Base-by-base conservation (phyloP, 2,329 filamentous ascomycete species). In the Elsinoe australis region DNA sequence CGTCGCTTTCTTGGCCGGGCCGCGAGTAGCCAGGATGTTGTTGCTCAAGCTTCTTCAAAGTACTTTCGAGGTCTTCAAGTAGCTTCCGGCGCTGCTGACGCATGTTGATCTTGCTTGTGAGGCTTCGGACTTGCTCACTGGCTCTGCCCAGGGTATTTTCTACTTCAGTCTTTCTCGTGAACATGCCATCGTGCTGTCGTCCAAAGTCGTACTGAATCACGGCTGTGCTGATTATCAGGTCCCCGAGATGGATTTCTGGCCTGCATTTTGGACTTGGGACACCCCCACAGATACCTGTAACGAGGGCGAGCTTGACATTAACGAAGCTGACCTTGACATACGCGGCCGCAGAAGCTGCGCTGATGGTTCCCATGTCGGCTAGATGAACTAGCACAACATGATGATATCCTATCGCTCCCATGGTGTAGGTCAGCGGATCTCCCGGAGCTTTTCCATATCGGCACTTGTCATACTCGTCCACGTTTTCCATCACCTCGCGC, bases 191-290 rank as follows among this genome's bases (percentile, higher is more conserved):
- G 42, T 60, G 60, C 33, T 58, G 56, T 28, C 52, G 47, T 1
- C 62, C 63, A 42, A 59, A 56, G 50, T 64, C 60, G 39, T 54
- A 60, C 32, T 63, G 54, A 12, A 61, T 42, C 8, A 65, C 21
- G 1, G 28, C 45, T 5, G 52, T 54, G 49, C 61, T 59, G 47
- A 66, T 57, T 18, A 64, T 49, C 5, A 65, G 55, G 52, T 66
- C 62, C 5, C 64, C 63, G 5, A 66, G 55, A n/a, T n/a, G 6
- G 59, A 32, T 15, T n/a, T 15, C 5, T 12, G n/a, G 29, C 9
- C 29, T 32, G 29, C 4, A n/a, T 15, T 15, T 32, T 32, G 12
- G 12, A 32, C 17, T 8, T 36, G 17, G 58, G 3, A 49, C 53
- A 3, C 41, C 58, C 10, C 58, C 53, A 47, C 54, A 54, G 14